These are phyloP conservation scores for Rosellinia necatrix DNA, from an alignment of 2,329 filamentous ascomycete species.

Conservation along the genomic window DNA sequence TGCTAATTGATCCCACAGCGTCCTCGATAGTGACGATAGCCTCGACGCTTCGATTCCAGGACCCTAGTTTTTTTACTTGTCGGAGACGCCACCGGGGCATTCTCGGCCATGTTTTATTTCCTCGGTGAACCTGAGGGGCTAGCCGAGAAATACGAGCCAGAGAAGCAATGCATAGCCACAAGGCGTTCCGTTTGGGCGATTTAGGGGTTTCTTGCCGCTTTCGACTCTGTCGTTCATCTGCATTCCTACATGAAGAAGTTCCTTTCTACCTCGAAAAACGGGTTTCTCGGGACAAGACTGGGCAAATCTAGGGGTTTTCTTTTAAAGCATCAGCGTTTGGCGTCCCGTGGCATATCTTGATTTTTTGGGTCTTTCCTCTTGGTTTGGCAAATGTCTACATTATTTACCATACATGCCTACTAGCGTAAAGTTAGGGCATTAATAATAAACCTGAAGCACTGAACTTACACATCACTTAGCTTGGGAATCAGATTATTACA, in stretches of 20 bases:
- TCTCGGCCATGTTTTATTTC: background rate
- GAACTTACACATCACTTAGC: background rate
- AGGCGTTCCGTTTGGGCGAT: conserved; percentile 18
- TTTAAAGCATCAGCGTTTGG: conserved; percentile 28
- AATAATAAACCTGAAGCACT: conserved; percentile 2
- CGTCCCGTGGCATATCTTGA: conserved; percentile 10
- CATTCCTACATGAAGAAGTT: background rate
- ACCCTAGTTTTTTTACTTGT: conserved; percentile 32
- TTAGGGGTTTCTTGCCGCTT: background rate
- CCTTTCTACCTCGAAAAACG: conserved; percentile 4
- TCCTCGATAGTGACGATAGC: conserved; percentile 61
- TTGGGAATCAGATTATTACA: background rate
- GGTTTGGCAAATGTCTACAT: background rate
- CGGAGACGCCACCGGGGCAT: background rate
- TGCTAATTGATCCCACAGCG: conserved; percentile 41
- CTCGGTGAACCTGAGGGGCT: background rate
- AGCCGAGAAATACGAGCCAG: background rate
- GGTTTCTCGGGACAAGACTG: conserved; percentile 1
- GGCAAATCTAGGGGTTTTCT: background rate
- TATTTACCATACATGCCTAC: background rate
- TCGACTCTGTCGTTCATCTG: background rate
- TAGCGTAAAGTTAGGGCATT: background rate
- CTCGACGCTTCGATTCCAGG: conserved; percentile 55
- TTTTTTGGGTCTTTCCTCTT: background rate
- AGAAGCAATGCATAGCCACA: conserved; percentile 19